phyloP scores from a whole-genome alignment of 768 basidiomycete species.

The Zangia roseola region DNA sequence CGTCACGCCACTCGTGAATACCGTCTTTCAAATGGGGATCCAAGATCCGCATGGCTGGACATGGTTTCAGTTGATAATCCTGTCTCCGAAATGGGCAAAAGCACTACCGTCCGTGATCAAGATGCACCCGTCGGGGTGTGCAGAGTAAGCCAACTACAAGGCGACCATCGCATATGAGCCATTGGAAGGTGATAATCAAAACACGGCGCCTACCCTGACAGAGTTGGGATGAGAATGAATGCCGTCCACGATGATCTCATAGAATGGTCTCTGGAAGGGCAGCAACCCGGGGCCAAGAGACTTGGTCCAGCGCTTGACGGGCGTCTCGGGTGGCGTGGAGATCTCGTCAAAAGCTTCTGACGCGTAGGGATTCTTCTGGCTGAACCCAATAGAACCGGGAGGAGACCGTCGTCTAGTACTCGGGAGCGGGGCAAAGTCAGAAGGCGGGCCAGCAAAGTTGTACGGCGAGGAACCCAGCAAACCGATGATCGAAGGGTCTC shows the following conservation, averaged over 20 bases:
- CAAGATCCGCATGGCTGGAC: constrained; percentile 76
- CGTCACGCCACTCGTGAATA: constrained; percentile 85
- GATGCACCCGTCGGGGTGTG: constrained; percentile 82
- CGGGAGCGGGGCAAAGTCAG: constrained; percentile 26
- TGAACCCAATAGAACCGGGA: constrained; percentile 2
- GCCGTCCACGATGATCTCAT: constrained; percentile 88
- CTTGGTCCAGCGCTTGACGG: constrained; percentile 26
- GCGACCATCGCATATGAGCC: neutral
- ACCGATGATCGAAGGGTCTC: constrained; percentile 90
- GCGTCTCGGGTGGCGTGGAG: constrained; percentile 55
- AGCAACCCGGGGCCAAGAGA: constrained; percentile 43
- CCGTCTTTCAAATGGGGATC: constrained; percentile 86
- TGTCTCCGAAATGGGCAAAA: constrained; percentile 8
- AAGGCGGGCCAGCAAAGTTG: constrained; percentile 43
- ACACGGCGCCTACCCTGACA: constrained; percentile 59
- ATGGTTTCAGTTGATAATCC: constrained; percentile 1
- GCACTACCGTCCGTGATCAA: constrained; percentile 82
- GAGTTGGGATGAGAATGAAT: constrained; percentile 91
- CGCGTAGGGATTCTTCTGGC: constrained; percentile 26
- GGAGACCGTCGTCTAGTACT: constrained; percentile 8
- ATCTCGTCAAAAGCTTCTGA: constrained; percentile 66
- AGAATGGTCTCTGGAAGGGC: constrained; percentile 71
- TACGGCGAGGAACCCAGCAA: constrained; percentile 77
- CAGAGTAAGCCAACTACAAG: constrained; percentile 73
- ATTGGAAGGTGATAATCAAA: neutral